phyloP scores from a whole-genome alignment of 306 rosid species.

The Trichosanthes cucumerina region DNA sequence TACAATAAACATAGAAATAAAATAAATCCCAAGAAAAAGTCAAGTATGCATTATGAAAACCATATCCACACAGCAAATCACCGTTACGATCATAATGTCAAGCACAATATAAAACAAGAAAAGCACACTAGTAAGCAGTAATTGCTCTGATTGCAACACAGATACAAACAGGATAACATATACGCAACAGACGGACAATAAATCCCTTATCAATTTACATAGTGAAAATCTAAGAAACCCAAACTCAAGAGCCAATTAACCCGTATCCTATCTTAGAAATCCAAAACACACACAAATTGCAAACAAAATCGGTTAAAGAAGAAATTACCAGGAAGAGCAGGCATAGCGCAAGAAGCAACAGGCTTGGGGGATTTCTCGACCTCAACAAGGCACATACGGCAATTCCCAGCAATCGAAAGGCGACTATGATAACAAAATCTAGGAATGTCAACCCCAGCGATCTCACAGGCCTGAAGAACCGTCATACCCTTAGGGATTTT shows the following conservation, averaged over 20 bases:
- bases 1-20: neutral
- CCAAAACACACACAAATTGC: neutral
- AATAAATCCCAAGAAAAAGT: neutral
- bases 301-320: neutral
- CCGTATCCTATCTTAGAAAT: neutral
- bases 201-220: neutral
- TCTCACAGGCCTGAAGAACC: slow-evolving; percentile 92
- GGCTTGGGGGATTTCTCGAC: slow-evolving; percentile 99
- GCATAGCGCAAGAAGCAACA: slow-evolving; percentile 99
- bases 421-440: slow-evolving; percentile 90
- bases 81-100: neutral
- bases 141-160: neutral
- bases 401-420: slow-evolving; percentile 84
- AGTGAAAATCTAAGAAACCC: neutral
- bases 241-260: neutral
- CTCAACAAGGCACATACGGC: slow-evolving; percentile 99
- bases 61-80: neutral
- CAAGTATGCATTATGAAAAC: neutral
- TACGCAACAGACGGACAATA: neutral
- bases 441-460: slow-evolving; percentile 92
- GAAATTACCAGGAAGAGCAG: slow-evolving; percentile 86
- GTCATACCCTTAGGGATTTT: slow-evolving; percentile 93
- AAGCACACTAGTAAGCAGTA: neutral
- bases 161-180: neutral
- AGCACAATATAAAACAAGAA: neutral